Base-by-base conservation (phyloP, 1,139 yeast species). In the Sugiyamaella paludigena region DNA sequence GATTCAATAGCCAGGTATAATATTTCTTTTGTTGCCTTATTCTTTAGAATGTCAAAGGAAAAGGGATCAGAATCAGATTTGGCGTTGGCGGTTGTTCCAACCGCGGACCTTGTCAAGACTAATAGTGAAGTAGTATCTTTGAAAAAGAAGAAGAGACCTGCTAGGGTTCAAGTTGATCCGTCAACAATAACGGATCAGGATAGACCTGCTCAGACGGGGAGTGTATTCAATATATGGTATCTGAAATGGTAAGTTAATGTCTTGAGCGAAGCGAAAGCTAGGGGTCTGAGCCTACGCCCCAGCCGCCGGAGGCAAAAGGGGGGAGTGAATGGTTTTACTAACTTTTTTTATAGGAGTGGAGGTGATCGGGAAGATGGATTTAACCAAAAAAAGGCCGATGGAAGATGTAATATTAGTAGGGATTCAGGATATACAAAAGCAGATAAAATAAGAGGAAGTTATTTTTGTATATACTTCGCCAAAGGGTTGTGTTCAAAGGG, bases 401-500 rank as follows among this genome's bases (percentile, higher is more conserved):
- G 72, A 52, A 71, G 83, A 50, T 83, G 94, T 43, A 73, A 81
- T 55, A 74, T 85, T 10, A 72, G 66, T 9, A 64, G 68, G 36
- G 97, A 91, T 61, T 66, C 87, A 0, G 98, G 98, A 0, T 77
- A 76, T 55, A 91, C 98, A 0, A 75, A 72, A 49, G 95, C 91
- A 2, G 83, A 79, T 54, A 73, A 69, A 48, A 66, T 69, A 6
- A 76, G 59, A 15, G 72, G 73, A 19, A 62, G 73, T 8, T 74
- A 76, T 36, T 77, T 89, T 49, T 92, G 98, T 63, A 62, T 92
- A 2, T 88, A 84, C 66, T 92, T 88, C 70, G 92, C 96, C 5
- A 78, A 91, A 48, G 98, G 98, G 0, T 78, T 87, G 65, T 92
- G 98, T 63, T 78, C 81, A 48, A 74, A 80, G 55, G 98, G 96